Evolutionary conservation across 2,329 filamentous ascomycete species (phyloP).

Genomic region (Emmonsiellopsis sp.): DNA sequence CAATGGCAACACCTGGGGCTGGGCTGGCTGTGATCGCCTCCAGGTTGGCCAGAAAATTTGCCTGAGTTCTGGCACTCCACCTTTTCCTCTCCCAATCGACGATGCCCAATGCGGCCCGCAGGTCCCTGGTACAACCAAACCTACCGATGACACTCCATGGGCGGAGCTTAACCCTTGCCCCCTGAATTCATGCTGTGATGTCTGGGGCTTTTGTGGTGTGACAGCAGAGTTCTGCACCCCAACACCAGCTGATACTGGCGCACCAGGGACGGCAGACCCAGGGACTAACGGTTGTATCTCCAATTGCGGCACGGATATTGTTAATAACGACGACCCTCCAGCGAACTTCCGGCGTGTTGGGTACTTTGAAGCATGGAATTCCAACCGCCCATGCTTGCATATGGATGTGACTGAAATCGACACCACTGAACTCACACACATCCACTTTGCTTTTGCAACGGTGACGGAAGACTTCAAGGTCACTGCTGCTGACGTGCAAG

Average conservation of each 20-base stretch:
- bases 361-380: slow-evolving; percentile 25
- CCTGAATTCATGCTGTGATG: slow-evolving; percentile 34
- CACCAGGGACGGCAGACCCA: slow-evolving; percentile 26
- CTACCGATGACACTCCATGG: slow-evolving; percentile 24
- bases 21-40: slow-evolving; percentile 29
- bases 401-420: slow-evolving; percentile 16
- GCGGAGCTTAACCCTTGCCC: slow-evolving; percentile 38
- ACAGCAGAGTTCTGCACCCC: slow-evolving; percentile 36
- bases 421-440: slow-evolving; percentile 17
- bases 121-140: slow-evolving; percentile 28
- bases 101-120: slow-evolving; percentile 40
- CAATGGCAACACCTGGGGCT: slow-evolving; percentile 38
- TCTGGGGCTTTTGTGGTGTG: slow-evolving; percentile 31
- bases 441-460: slow-evolving; percentile 29
- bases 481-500: slow-evolving; percentile 13
- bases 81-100: slow-evolving; percentile 29
- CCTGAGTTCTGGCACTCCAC: slow-evolving; percentile 29
- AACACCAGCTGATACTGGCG: slow-evolving; percentile 15
- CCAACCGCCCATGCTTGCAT: slow-evolving; percentile 21
- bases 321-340: slow-evolving; percentile 15
- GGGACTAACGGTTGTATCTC: slow-evolving; percentile 31
- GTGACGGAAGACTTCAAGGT: slow-evolving; percentile 23
- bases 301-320: slow-evolving; percentile 32
- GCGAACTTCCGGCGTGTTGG: slow-evolving; percentile 15
- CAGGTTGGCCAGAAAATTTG: slow-evolving; percentile 26